Percentiles rank a stretch among this genome's conserved stretches.
Evolutionary conservation across 495 filamentous ascomycete genomes (phyloP).

Genomic region (Daldinia decipiens): DNA sequence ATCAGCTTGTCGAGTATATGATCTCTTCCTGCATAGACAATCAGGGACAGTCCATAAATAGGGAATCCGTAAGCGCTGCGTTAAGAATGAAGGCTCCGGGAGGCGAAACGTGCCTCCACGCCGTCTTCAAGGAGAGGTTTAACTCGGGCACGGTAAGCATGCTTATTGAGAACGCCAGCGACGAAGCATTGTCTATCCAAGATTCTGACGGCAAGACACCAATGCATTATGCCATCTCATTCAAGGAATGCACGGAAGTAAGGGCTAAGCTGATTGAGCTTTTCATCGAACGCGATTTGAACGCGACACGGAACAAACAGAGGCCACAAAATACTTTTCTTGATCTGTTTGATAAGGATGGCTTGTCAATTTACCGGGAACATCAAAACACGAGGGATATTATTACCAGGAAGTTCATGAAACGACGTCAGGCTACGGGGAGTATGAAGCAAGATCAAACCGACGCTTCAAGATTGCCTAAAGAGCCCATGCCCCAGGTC

Average conservation of each 20-base stretch:
- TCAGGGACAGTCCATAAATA: not conserved
- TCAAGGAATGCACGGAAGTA: not conserved
- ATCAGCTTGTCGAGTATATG: slow-evolving; percentile 1
- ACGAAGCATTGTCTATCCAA: not conserved
- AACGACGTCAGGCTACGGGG: not conserved
- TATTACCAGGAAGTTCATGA: not conserved
- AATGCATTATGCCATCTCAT: not conserved
- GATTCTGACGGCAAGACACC: not conserved
- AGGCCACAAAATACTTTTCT: not conserved
- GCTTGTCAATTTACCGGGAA: not conserved
- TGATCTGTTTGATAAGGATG: not conserved
- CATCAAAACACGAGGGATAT: not conserved
- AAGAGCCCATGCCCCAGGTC: not conserved
- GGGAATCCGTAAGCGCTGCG: not conserved
- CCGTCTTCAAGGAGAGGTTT: not conserved
- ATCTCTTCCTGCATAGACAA: not conserved
- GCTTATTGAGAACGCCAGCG: not conserved
- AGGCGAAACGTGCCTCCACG: not conserved
- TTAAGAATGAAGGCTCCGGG: not conserved
- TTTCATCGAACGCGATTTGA: not conserved
- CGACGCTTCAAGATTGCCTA: not conserved
- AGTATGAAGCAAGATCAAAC: not conserved
- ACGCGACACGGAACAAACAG: not conserved
- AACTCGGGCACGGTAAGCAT: not conserved
- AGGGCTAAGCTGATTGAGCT: not conserved